Evolutionary conservation across 139 green algal species (phyloP), one percentile per base, ranked within the genome.

Genomic region (Mychonastes homosphaera): DNA sequence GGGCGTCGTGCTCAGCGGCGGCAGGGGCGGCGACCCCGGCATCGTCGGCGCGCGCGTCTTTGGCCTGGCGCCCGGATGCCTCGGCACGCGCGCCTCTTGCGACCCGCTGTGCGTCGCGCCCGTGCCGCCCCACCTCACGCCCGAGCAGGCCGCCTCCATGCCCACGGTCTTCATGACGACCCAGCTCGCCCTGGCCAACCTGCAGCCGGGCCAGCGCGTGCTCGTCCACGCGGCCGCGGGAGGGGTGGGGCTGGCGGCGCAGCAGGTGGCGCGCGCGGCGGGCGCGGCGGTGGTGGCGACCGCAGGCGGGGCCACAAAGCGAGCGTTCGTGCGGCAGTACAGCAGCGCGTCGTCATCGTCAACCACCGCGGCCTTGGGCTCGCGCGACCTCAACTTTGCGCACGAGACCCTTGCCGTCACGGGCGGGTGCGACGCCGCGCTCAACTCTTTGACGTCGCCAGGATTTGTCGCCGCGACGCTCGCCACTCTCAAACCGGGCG

Each of bases 101-200:
- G 58, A 56, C 19, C 63, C 70, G 1, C 27, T 47, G 7, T 86
- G 64, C 10, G 23, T 94, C 43, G 79, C 79, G 6, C 26, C 68
- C 32, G 72, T 88, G 75, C 85, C 84, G 1, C 3, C 49, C 9
- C 76, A 55, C 64, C 46, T 87, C 53, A 71, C 36, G n/a, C 86
- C 85, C 69, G 82, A 87, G 58, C 67, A 71, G 39, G 84, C 82
- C 6, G 69, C 84, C 36, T 82, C 73, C 49, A 85, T 79, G 32
- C 85, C 85, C 38, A 94, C 85, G 0, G 84, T 89, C 29, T 91
- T 86, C 71, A 79, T 88, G 39, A 94, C 85, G 4, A 80, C 77
- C 1, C 75, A 90, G 35, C 40, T 77, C 50, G 75, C 74, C 9
- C 69, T 91, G 48, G 51, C 65, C 10, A 61, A 15, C 0, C 29